A percentile compares a stretch with the other conserved stretches of the same genome.
These are phyloP conservation scores for Paraurostyla sp. DNA, from an alignment of 73 alveolate species.

Conservation along the genomic window DNA sequence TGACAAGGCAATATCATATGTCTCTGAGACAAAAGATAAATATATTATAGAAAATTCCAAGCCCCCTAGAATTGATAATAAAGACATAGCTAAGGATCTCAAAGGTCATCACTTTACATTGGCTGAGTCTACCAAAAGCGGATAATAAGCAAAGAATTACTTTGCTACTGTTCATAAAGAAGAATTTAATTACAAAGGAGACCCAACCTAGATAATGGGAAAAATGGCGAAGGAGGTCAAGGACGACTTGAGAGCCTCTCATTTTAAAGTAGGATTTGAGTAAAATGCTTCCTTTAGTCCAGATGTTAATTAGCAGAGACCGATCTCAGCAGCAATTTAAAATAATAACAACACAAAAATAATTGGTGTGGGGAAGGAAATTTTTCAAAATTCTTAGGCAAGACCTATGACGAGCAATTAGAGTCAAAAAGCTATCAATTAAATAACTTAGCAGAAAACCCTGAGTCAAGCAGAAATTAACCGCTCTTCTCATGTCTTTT, in stretches of 20 bases:
- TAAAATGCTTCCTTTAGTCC: background rate
- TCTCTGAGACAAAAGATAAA: slow-evolving; percentile 11
- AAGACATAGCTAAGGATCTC: background rate
- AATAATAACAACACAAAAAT: too few relatives aligned
- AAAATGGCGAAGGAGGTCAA: slow-evolving; percentile 43
- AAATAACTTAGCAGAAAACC: too few relatives aligned
- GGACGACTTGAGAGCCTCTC: slow-evolving; percentile 54
- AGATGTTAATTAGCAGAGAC: background rate
- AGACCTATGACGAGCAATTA: too few relatives aligned
- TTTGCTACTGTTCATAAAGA: slow-evolving; percentile 27
- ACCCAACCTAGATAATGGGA: slow-evolving; percentile 23
- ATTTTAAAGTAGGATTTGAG: slow-evolving; percentile 38
- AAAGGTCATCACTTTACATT: slow-evolving; percentile 25
- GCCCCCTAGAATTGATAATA: background rate
- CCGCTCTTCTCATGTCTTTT: background rate
- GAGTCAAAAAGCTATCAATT: too few relatives aligned
- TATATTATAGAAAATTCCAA: background rate
- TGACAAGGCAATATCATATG: background rate
- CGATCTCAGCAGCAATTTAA: slow-evolving; percentile 33
- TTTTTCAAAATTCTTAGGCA: too few relatives aligned
- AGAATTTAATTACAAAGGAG: slow-evolving; percentile 31
- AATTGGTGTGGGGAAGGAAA: too few relatives aligned
- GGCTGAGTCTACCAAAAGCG: slow-evolving; percentile 11
- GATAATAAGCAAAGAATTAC: slow-evolving; percentile 4
- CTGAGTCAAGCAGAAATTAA: background rate